Evolutionary conservation across 2,329 filamentous ascomycete genomes (phyloP), one percentile per base, ranked within the genome.

Genomic region (Apiospora rasikravindrae): DNA sequence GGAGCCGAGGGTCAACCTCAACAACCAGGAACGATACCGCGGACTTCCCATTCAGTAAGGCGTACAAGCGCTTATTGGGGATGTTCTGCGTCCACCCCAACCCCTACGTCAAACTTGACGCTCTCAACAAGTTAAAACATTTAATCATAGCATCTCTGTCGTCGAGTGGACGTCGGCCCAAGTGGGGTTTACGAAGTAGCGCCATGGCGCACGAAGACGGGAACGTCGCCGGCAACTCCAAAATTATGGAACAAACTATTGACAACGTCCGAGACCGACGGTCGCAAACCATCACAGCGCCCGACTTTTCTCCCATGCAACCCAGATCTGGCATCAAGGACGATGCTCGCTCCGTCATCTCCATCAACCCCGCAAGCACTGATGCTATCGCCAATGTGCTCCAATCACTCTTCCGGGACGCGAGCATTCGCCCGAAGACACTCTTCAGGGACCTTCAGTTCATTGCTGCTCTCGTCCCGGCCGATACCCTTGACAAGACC

Each of bases 51-150:
- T 98, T 96, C 79, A 90, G 90, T 69, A 90, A 91, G 75, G 93
- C 95, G 0, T 98, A 97, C 79, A 88, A 91, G 75, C 91, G 92
- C 16, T 86, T 98, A 1, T 86, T 98, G 44, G 91, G 90, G 74
- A 95, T 94, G 84, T 97, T 99, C 76, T 94, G 94, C 57, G 93
- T 95, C 4, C 94, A 97, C 75, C 93, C 94, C 0, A 97, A 96
- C 78, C 96, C 96, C 0, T 93, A 93, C 76, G 88, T 90, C 29
- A 99, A 99, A 82, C 88, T 99, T 16, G 92, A 92, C 75, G 92
- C 94, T 0, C 85, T 98, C 5, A 91, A 92, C 73, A 94, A 98
- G 80, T 87, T 99, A 6, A 92, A 97, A 78, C 90, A 92, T 57
- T 87, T 99, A 66, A 94, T 97, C 71, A 86, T 93, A 37, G 93